These are phyloP conservation scores for Solanum medicagineum DNA, from an alignment of 257 asterid species.

Conservation along the genomic window DNA sequence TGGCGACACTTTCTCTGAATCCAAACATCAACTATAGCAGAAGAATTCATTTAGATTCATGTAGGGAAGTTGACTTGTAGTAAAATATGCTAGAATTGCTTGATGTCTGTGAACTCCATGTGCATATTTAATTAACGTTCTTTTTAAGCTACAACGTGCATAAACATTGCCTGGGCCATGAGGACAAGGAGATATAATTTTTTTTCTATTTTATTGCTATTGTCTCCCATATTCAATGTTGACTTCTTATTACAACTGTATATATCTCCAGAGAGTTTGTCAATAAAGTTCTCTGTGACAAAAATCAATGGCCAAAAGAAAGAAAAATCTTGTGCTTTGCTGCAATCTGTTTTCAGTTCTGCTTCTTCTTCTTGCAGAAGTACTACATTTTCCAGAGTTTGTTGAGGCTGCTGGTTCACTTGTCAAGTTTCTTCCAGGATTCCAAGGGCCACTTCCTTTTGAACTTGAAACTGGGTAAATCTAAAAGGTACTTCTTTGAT, in stretches of 20 bases:
- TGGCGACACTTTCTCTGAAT: not conserved
- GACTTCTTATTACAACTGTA: not conserved
- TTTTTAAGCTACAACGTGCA: not conserved
- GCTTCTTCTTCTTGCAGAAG: not conserved
- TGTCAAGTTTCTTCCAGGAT: constrained; percentile 16
- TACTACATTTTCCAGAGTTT: not conserved
- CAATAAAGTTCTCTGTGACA: not conserved
- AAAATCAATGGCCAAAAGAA: not conserved
- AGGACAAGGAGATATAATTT: not conserved
- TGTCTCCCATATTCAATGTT: not conserved
- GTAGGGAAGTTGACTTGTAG: not conserved
- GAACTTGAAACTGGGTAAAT: constrained; percentile 26
- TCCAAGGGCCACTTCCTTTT: constrained; percentile 18
- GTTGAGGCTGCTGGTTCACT: not conserved
- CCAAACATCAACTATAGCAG: not conserved
- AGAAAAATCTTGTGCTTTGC: not conserved
- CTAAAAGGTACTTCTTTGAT: not conserved
- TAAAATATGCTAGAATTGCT: not conserved
- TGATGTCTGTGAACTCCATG: not conserved
- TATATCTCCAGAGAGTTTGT: not conserved
- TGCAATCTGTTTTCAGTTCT: not conserved
- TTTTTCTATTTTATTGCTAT: not conserved
- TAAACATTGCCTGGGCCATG: not conserved
- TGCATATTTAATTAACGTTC: not conserved
- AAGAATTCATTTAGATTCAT: not conserved